Base-by-base conservation (phyloP, 108 stramenopile species). In the Skeletonema menzelii region DNA sequence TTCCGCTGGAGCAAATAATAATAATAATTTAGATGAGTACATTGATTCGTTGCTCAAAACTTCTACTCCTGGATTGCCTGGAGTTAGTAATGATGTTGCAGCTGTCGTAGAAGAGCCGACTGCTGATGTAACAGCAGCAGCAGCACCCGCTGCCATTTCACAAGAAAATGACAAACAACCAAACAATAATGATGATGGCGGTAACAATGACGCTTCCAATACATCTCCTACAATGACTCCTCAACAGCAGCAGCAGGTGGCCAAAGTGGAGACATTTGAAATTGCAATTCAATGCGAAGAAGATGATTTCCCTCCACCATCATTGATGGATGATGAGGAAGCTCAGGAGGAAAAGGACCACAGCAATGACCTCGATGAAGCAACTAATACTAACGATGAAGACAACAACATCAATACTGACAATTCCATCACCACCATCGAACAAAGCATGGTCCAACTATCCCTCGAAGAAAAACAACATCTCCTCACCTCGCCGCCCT, bases 251-350 rank as follows among this genome's bases (percentile, higher is more conserved):
- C 58, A n/a, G 59, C 74, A 4, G 31, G 60, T 70, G 22, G 69
- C 70, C 28, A 61, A 64, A 19, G 80, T 82, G 56, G 91, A 91
- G 71, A 91, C 84, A 42, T 94, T 94, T 75, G 82, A 84, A 63
- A 80, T 89, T 61, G 86, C 87, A 27, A 89, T 89, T n/a, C 93
- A 94, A 81, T 90, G 88, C 28, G 79, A 84, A 17, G 83, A 85
- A 27, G 88, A 90, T 27, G 93, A 94, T 53, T 87, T 94, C 65
- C 90, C 88, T 47, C 82, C 84, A 11, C 69, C 79, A 8, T 76
- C 70, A 13, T 70, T 75, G 13, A 58, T 80, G 4, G 87, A 88
- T 22, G 88, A 87, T 28, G 85, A 82, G 20, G 84, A 86, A 31
- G 44, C 12, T 26, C 17, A 42, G 22, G 40, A 49, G 2, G 53